phyloP scores from a whole-genome alignment of 2,329 filamentous ascomycete species.

The Shiraia bambusicola region DNA sequence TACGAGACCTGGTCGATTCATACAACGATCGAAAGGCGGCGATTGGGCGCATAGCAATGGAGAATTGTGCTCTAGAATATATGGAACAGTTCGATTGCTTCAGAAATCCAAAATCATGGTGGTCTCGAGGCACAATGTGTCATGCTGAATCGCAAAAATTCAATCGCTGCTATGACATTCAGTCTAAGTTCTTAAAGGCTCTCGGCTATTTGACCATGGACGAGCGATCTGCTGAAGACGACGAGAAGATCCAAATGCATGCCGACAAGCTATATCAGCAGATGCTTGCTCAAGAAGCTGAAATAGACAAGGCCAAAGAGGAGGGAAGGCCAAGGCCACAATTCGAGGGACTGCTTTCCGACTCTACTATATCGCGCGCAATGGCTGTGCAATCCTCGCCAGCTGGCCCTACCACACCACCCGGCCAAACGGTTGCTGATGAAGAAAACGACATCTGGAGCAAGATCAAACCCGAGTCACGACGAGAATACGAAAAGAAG shows the following conservation, averaged over 20 bases:
- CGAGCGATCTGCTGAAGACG: constrained; percentile 68
- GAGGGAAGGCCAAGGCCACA: constrained; percentile 56
- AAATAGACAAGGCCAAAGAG: constrained; percentile 68
- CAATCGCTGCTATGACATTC: constrained; percentile 85
- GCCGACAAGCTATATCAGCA: constrained; percentile 87
- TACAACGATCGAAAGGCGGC: constrained; percentile 79
- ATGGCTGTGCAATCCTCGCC: constrained; percentile 20
- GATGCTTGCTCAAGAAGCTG: constrained; percentile 79
- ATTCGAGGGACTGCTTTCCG: constrained; percentile 59
- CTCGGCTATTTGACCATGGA: constrained; percentile 78
- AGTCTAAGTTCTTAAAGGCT: constrained; percentile 87
- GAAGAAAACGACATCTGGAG: constrained; percentile 32
- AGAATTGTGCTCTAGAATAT: constrained; percentile 91
- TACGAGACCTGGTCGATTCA: constrained; percentile 75
- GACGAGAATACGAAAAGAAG: constrained; percentile 37
- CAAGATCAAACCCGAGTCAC: constrained; percentile 32
- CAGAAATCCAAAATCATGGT: constrained; percentile 63
- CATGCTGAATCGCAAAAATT: constrained; percentile 73
- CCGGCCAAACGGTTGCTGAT: neutral
- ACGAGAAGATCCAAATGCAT: constrained; percentile 86
- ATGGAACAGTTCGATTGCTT: constrained; percentile 82
- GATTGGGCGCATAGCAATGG: constrained; percentile 79
- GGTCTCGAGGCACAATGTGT: constrained; percentile 76
- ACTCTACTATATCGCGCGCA: constrained; percentile 32
- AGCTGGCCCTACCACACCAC: constrained; percentile 7